Conservation (phyloP, 495 filamentous ascomycete species). For the Penicillium coprophilum region DNA sequence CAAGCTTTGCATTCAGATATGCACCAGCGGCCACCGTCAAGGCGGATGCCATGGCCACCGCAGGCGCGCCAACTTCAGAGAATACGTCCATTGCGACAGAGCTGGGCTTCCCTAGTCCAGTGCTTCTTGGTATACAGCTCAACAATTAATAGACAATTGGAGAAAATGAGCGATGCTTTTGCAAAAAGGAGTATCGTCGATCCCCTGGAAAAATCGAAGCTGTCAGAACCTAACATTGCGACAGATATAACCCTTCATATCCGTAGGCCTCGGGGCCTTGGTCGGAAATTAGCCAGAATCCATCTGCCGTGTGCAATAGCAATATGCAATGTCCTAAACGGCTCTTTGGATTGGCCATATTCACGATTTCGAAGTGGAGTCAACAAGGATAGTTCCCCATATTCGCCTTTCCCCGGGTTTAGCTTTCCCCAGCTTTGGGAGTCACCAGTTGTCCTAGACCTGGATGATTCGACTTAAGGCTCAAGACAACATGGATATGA, state of each 20-base stretch:
- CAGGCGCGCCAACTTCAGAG: conserved; percentile 36
- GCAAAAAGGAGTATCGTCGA: background rate
- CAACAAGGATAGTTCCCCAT: conserved; percentile 8
- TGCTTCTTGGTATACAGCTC: background rate
- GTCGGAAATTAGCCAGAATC: conserved; percentile 31
- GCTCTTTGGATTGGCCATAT: background rate
- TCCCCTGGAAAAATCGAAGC: background rate
- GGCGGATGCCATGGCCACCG: conserved; percentile 41
- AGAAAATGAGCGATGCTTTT: background rate
- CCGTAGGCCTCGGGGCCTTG: conserved; percentile 5
- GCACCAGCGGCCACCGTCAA: conserved; percentile 43
- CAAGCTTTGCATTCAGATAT: conserved; percentile 51
- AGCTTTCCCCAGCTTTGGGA: background rate
- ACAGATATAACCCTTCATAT: conserved; percentile 16
- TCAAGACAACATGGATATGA: background rate
- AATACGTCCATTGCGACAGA: conserved; percentile 36
- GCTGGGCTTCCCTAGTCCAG: background rate
- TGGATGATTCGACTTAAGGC: too few relatives aligned
- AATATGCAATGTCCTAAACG: background rate
- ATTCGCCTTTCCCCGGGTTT: conserved; percentile 14
- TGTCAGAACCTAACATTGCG: background rate
- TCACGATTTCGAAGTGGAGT: background rate
- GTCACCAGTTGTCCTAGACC: background rate
- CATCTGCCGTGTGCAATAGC: conserved; percentile 32
- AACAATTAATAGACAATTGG: background rate